These are phyloP conservation scores for Phytophthora brassicae DNA, from an alignment of 352 stramenopile species.

Conservation along the genomic window DNA sequence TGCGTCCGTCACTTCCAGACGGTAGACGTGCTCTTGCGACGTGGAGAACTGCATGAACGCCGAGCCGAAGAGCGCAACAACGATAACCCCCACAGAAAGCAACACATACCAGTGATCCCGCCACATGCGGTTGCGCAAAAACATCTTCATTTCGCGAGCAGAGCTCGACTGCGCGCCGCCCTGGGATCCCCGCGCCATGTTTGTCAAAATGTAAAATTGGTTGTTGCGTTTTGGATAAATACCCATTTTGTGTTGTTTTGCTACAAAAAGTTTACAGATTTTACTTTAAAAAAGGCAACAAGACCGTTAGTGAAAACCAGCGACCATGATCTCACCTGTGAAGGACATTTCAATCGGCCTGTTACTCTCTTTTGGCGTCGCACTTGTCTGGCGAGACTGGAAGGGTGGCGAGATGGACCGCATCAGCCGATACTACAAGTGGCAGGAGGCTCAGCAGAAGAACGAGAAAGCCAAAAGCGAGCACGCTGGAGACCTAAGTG, in stretches of 20 bases:
- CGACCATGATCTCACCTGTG: conserved; percentile 63
- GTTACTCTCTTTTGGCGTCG: conserved; percentile 41
- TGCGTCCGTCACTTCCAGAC: conserved; percentile 58
- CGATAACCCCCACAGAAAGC: conserved; percentile 43
- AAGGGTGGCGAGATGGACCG: conserved; percentile 66
- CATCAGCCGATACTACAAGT: conserved; percentile 77
- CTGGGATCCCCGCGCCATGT: conserved; percentile 31
- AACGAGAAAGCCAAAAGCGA: conserved; percentile 6
- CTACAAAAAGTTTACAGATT: too few relatives aligned
- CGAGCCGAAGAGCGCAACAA: conserved; percentile 61
- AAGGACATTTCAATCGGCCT: conserved; percentile 74
- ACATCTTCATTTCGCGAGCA: conserved; percentile 79
- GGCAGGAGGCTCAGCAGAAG: conserved; percentile 55
- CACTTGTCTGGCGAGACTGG: conserved; percentile 52
- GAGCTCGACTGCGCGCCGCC: conserved; percentile 49
- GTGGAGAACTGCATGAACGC: conserved; percentile 70
- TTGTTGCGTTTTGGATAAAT: not conserved
- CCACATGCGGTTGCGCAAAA: conserved; percentile 84
- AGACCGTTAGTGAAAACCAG: not conserved
- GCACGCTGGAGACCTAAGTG: conserved; percentile 24
- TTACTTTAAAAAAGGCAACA: conserved; percentile 6
- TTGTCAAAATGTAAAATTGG: not conserved
- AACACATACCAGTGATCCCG: conserved; percentile 72
- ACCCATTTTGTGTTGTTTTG: not conserved
- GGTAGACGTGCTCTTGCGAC: conserved; percentile 62